Percentiles rank a stretch among this genome's conserved stretches.
Evolutionary conservation across 306 rosid species (phyloP).

Genomic region (Comarum palustre): DNA sequence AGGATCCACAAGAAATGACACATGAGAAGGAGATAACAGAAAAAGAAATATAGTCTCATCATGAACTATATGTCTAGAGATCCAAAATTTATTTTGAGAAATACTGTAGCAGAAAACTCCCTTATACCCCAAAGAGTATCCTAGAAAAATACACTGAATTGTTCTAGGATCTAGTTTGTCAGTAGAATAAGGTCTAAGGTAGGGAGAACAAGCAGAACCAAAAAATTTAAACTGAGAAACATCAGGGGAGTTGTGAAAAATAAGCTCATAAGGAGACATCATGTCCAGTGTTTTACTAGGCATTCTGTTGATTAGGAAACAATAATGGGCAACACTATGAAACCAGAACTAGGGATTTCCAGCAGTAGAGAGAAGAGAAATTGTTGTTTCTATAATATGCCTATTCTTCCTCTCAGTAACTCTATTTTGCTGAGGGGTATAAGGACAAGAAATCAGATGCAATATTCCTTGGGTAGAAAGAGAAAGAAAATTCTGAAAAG

Average conservation of each 20-base stretch:
- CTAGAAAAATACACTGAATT: not conserved
- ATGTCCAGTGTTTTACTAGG: not conserved
- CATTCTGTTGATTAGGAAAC: not conserved
- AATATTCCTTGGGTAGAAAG: constrained; percentile 20
- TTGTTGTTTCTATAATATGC: not conserved
- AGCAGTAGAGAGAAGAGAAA: no score
- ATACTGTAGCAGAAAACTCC: not conserved
- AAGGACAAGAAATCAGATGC: not conserved
- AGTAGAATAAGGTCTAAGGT: not conserved
- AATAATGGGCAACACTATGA: not conserved
- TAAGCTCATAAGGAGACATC: not conserved
- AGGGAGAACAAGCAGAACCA: not conserved
- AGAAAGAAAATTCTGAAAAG: no score
- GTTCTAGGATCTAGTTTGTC: not conserved
- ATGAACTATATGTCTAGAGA: not conserved
- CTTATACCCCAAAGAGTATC: not conserved
- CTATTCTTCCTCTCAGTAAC: not conserved
- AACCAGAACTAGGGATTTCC: no score
- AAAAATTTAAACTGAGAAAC: not conserved
- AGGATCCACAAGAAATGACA: no score
- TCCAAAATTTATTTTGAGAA: not conserved
- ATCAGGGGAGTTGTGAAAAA: not conserved
- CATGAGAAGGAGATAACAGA: no score
- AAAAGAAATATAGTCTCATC: not conserved
- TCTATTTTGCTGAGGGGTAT: not conserved